Percentiles rank a stretch among this genome's conserved stretches.
Conservation (phyloP, 192 early-diverging fungal species). For the Coemansia sp. region DNA sequence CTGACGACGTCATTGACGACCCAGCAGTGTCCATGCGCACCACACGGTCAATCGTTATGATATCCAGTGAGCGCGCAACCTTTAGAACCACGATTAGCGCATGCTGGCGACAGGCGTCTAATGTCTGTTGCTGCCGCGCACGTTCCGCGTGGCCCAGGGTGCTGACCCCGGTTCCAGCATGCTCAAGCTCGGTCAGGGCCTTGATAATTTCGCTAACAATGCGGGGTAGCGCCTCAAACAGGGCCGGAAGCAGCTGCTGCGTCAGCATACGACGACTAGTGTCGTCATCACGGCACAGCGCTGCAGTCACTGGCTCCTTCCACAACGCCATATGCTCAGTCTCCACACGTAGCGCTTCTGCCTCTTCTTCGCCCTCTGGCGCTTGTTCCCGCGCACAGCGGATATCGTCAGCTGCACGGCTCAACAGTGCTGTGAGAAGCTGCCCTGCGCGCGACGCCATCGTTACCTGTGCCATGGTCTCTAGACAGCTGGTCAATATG, state of each 20-base stretch:
- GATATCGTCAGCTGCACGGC: constrained; percentile 18
- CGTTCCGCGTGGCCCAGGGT: constrained; percentile 12
- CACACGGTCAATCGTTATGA: constrained; percentile 35
- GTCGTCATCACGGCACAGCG: constrained; percentile 48
- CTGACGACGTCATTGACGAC: not conserved
- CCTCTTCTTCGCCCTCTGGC: not conserved
- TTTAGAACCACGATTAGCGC: constrained; percentile 51
- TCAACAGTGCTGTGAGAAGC: constrained; percentile 51
- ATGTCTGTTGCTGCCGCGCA: constrained; percentile 20
- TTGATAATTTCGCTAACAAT: constrained; percentile 23
- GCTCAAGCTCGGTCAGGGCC: constrained; percentile 10
- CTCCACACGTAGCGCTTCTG: constrained; percentile 13
- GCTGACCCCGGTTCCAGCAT: not conserved
- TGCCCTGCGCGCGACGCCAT: constrained; percentile 54
- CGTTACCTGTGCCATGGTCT: constrained; percentile 59
- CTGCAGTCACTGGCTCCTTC: constrained; percentile 21
- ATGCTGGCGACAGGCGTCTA: constrained; percentile 42
- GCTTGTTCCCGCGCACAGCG: not conserved
- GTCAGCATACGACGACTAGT: constrained; percentile 45
- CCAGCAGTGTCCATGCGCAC: constrained; percentile 8
- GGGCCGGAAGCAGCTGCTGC: constrained; percentile 32
- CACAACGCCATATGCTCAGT: constrained; percentile 26
- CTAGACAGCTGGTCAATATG: constrained; percentile 61
- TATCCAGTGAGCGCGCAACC: constrained; percentile 37
- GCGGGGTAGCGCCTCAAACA: constrained; percentile 25